Evolutionary conservation across 495 filamentous ascomycete genomes (phyloP).

Genomic region (Neurospora discreta): DNA sequence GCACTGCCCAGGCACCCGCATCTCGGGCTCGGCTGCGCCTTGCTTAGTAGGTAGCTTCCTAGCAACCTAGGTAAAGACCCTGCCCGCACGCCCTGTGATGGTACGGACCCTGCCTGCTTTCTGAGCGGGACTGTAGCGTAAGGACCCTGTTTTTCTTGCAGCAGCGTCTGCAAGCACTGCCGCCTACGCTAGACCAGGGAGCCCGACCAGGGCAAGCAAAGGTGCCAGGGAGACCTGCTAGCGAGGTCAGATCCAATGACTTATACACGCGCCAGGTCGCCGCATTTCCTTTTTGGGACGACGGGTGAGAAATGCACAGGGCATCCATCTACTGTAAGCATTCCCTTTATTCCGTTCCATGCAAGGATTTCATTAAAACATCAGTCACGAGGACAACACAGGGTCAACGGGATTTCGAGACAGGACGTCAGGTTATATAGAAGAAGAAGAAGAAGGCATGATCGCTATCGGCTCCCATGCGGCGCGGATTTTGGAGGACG

Average conservation of each 20-base stretch:
- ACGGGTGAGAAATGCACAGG: neutral
- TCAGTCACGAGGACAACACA: too few relatives aligned
- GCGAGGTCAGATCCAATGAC: neutral
- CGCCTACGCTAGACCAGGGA: neutral
- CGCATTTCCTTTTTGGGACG: neutral
- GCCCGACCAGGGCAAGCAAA: too few relatives aligned
- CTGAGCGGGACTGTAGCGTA: too few relatives aligned
- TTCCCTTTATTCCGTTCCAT: too few relatives aligned
- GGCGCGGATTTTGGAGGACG: too few relatives aligned
- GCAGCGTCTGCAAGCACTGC: neutral
- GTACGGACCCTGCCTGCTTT: neutral
- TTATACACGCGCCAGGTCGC: neutral
- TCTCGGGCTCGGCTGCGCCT: too few relatives aligned
- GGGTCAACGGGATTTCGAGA: too few relatives aligned
- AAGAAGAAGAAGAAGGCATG: neutral
- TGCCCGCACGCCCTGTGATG: neutral
- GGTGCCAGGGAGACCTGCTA: too few relatives aligned
- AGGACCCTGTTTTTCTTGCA: neutral
- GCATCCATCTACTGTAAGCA: too few relatives aligned
- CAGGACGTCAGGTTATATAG: too few relatives aligned
- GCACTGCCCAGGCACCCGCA: neutral
- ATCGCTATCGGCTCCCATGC: neutral
- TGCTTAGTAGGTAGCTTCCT: too few relatives aligned
- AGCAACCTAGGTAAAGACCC: neutral
- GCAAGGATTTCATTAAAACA: too few relatives aligned